A percentile compares a stretch with the other conserved stretches of the same genome.
Evolutionary conservation across 371 early-diverging fungal genomes (phyloP).

Genomic region (Mortierella polycephala): DNA sequence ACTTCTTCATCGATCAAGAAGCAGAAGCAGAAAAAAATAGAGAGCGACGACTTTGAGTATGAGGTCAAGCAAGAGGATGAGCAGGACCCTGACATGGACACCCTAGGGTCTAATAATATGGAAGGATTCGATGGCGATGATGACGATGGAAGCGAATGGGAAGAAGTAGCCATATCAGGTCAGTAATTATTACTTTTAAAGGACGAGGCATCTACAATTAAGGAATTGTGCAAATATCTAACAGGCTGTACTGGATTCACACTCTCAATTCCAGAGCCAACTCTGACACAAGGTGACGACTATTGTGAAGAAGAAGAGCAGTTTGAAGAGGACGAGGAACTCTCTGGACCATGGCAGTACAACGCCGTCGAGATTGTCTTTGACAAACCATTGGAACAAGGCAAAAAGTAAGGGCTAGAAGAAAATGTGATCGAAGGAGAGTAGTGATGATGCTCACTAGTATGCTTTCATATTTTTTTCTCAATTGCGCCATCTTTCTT

Average conservation of each 20-base stretch:
- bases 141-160: constrained; percentile 45
- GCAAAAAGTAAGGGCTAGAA: constrained; percentile 24
- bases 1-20: neutral
- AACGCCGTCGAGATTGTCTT: constrained; percentile 53
- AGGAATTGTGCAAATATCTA: too few species aligned
- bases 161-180: constrained; percentile 43
- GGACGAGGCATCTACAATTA: neutral
- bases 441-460: neutral
- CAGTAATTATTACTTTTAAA: neutral
- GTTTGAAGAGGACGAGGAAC: constrained; percentile 17
- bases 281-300: neutral
- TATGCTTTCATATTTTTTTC: neutral
- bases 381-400: constrained; percentile 30
- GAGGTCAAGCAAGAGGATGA: constrained; percentile 3
- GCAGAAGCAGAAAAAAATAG: constrained; percentile 4
- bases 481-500: too few species aligned
- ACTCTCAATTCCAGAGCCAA: too few species aligned
- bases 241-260: neutral
- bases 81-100: neutral
- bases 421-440: neutral
- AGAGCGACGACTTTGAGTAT: neutral
- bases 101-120: too few species aligned
- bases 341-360: constrained; percentile 52
- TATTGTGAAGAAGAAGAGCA: constrained; percentile 7
- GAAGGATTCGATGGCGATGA: constrained; percentile 15